phyloP scores from a whole-genome alignment of 805 yeast genomes.

The Cyberlindnera amylophila region DNA sequence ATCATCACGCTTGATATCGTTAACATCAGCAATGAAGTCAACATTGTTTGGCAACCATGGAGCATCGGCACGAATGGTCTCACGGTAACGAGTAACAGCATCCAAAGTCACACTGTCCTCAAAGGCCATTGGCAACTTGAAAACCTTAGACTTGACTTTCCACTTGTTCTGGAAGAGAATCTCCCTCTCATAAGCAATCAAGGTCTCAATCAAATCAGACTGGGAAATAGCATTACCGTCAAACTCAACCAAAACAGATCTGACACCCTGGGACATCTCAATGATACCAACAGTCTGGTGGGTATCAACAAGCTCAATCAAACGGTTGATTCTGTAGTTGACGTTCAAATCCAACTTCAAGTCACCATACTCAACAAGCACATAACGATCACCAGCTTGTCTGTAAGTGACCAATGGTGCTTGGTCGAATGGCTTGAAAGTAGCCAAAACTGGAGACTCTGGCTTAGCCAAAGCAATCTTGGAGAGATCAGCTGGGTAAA shows the following conservation, averaged over 20 bases:
- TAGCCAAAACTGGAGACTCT: slow-evolving; percentile 68
- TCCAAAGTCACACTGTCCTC: slow-evolving; percentile 87
- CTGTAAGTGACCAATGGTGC: slow-evolving; percentile 80
- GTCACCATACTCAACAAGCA: slow-evolving; percentile 91
- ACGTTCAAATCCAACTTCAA: slow-evolving; percentile 80
- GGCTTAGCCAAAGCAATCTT: slow-evolving; percentile 37
- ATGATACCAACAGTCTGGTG: slow-evolving; percentile 74
- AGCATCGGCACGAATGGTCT: slow-evolving; percentile 88
- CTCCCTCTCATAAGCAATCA: slow-evolving; percentile 73
- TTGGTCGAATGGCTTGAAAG: slow-evolving; percentile 40
- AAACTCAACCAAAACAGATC: slow-evolving; percentile 88
- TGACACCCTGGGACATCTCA: slow-evolving; percentile 96
- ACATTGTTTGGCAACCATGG: slow-evolving; percentile 99
- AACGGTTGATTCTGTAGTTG: slow-evolving; percentile 78
- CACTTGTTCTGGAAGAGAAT: slow-evolving; percentile 73
- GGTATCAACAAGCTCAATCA: slow-evolving; percentile 66
- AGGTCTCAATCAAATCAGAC: slow-evolving; percentile 51
- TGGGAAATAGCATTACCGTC: slow-evolving; percentile 64
- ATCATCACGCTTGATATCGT: slow-evolving; percentile 70
- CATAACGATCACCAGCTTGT: slow-evolving; percentile 95
- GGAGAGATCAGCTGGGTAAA: slow-evolving; percentile 29
- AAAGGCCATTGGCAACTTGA: slow-evolving; percentile 92
- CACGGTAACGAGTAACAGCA: slow-evolving; percentile 87
- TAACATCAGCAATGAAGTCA: slow-evolving; percentile 87
- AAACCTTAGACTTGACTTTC: slow-evolving; percentile 78